Percentiles rank a stretch among this genome's conserved stretches.
These are phyloP conservation scores for Pichia paraexigua DNA, from an alignment of 805 yeast species.

Conservation along the genomic window DNA sequence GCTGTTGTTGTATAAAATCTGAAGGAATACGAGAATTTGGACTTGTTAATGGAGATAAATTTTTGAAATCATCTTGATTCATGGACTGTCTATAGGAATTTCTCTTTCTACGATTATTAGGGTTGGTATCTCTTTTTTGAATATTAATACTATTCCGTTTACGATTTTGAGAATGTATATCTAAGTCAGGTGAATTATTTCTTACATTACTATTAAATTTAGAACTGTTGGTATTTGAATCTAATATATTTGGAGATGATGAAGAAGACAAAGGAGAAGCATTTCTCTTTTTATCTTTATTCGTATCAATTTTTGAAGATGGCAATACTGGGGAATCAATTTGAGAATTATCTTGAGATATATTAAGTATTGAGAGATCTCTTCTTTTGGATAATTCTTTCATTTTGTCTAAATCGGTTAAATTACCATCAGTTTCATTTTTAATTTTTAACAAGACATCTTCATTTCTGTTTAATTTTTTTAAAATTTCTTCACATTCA, in stretches of 20 bases:
- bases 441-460: constrained; percentile 15
- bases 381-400: constrained; percentile 10
- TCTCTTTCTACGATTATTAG: background rate
- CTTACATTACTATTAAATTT: constrained; percentile 1
- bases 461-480: constrained; percentile 22
- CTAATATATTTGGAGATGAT: constrained; percentile 1
- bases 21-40: background rate
- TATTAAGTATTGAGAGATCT: constrained; percentile 10
- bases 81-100: constrained; percentile 3
- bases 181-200: background rate
- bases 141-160: constrained; percentile 3
- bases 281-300: background rate
- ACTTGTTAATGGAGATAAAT: background rate
- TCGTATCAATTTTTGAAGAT: background rate
- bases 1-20: background rate
- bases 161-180: background rate
- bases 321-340: background rate
- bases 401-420: constrained; percentile 6
- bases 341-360: background rate
- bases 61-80: constrained; percentile 5
- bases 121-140: background rate
- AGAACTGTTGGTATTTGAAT: background rate
- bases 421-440: constrained; percentile 6
- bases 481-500: constrained; percentile 40
- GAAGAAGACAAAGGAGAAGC: too few species aligned